phyloP scores from a whole-genome alignment of 257 asterid genomes.

The Nicotiana tabacum region DNA sequence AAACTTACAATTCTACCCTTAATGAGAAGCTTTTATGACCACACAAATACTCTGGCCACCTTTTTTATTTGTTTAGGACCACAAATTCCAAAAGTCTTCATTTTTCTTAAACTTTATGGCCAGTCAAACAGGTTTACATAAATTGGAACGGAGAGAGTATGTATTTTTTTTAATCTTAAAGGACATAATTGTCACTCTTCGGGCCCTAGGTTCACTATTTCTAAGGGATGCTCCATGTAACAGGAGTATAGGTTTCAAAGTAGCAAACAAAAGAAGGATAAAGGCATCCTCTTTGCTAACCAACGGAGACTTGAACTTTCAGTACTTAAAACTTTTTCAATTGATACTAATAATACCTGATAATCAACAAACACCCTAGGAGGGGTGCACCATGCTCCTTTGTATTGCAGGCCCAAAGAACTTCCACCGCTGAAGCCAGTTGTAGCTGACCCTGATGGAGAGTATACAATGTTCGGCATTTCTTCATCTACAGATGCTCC shows the following conservation, averaged over 20 bases:
- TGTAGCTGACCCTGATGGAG: constrained; percentile 91
- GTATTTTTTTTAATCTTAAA: not conserved
- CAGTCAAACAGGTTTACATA: too few relatives aligned
- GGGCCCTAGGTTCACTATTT: not conserved
- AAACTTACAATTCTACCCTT: too few relatives aligned
- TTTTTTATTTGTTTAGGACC: too few relatives aligned
- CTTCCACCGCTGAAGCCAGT: constrained; percentile 98
- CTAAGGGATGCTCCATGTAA: not conserved
- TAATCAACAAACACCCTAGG: constrained; percentile 96
- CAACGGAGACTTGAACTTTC: not conserved
- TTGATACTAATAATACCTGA: constrained; percentile 56
- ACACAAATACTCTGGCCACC: too few relatives aligned
- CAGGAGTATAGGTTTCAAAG: not conserved
- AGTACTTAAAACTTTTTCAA: not conserved
- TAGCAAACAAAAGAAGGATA: not conserved
- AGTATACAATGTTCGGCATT: constrained; percentile 60
- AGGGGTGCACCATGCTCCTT: constrained; percentile 99
- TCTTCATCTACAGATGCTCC: constrained; percentile 82
- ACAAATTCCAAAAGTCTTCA: too few relatives aligned
- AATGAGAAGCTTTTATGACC: too few relatives aligned
- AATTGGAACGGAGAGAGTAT: too few relatives aligned
- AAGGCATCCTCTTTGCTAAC: not conserved
- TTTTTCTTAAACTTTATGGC: too few relatives aligned
- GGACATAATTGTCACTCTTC: not conserved
- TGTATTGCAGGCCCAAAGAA: constrained; percentile 92